Evolutionary conservation across 2,329 filamentous ascomycete species (phyloP), one percentile per base, ranked within the genome.

Genomic region (Talaromyces sp.): DNA sequence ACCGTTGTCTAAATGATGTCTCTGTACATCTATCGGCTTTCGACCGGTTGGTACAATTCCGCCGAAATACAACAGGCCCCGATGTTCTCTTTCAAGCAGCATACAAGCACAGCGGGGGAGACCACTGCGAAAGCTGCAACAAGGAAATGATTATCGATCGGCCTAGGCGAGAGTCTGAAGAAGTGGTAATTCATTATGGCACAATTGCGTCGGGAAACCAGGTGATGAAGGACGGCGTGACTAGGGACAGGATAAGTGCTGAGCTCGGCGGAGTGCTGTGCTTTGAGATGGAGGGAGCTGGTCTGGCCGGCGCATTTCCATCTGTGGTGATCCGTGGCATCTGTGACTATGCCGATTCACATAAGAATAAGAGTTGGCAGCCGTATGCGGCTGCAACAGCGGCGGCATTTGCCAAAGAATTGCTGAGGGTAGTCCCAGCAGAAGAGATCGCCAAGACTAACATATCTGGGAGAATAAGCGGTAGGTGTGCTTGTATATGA

Each of bases 291-390:
- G 73, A 75, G 62, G 72, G 67, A 8, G 72, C 71, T 1, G 72
- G 73, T 9, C 41, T 72, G 11, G 70, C 68, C 66, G 67, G 71
- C 63, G 66, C 68, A 0, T 61, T 80, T 0, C 77, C 78, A 0
- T 78, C 75, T 2, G 62, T 80, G 1, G 70, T 80, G 0, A 73
- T 82, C 54, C 78, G 79, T 16, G 77, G 77, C 0, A 77, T 81
- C 0, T 80, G 74, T 43, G 76, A 79, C 56, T 80, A 80, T 61
- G 70, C 76, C 3, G 78, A 81, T 64, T 74, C 70, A 0, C 75
- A 79, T 60, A 79, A 78, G 68, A 75, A 75, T 41, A 74, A 79
- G 31, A 47, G 45, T 7, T 80, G 76, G 77, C 75, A 78, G 27
- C 41, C 52, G 0, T 78, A 76, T 65, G 76, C 78, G 0, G 76